A percentile compares a stretch with the other conserved stretches of the same genome.
phyloP scores from a whole-genome alignment of 1,284 basidiomycete species.

The Leccinum ponderosum region DNA sequence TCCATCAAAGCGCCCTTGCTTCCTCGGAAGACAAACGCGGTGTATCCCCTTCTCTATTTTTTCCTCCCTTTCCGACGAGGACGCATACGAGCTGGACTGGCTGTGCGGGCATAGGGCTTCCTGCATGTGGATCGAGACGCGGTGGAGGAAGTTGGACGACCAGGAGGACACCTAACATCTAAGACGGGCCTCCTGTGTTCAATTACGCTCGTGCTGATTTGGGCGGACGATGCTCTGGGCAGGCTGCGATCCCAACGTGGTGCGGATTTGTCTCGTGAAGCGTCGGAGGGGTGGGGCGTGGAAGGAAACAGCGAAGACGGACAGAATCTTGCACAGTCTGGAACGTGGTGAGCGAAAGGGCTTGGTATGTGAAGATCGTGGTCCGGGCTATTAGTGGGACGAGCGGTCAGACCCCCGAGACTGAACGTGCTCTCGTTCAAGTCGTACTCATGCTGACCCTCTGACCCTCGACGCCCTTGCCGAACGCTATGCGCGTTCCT shows the following conservation, averaged over 20 bases:
- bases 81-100: conserved; percentile 17
- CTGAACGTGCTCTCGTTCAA: too few relatives aligned
- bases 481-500: background rate
- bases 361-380: conserved; percentile 20
- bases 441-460: too few relatives aligned
- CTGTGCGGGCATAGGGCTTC: conserved; percentile 15
- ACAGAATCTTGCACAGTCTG: conserved; percentile 5
- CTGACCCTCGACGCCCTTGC: background rate
- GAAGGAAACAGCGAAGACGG: background rate
- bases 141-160: background rate
- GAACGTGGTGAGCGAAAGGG: conserved; percentile 15
- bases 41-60: conserved; percentile 13
- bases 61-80: conserved; percentile 13
- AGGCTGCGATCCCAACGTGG: conserved; percentile 21
- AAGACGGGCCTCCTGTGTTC: conserved; percentile 27
- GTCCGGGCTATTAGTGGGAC: conserved; percentile 14
- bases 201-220: conserved; percentile 13
- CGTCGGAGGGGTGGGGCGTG: conserved; percentile 9
- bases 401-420: conserved; percentile 10
- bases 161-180: conserved; percentile 5
- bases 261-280: conserved; percentile 6
- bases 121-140: conserved; percentile 3
- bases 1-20: conserved; percentile 13
- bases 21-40: conserved; percentile 18
- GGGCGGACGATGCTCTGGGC: background rate